These are phyloP conservation scores for Bipolaris gigantea DNA, from an alignment of 2,329 filamentous ascomycete genomes.

Conservation along the genomic window DNA sequence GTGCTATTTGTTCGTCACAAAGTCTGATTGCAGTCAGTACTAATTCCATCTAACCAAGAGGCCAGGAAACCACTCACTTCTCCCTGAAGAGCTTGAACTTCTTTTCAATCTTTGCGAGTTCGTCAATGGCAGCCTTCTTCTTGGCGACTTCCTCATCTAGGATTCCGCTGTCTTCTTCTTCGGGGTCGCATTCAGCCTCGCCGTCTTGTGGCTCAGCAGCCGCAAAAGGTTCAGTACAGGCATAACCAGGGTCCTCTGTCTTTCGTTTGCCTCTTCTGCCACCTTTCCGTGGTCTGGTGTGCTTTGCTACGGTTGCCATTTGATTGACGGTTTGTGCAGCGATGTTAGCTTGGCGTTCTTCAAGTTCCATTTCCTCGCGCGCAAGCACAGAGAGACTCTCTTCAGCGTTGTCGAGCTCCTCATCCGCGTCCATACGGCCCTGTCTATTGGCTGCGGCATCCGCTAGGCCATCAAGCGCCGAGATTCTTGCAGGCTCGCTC, in stretches of 20 bases:
- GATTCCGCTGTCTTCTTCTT: slow-evolving; percentile 44
- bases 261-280: slow-evolving; percentile 55
- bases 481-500: slow-evolving; percentile 30
- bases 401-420: slow-evolving; percentile 57
- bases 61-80: slow-evolving; percentile 55
- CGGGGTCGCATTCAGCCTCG: slow-evolving; percentile 52
- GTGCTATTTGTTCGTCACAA: slow-evolving; percentile 83
- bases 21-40: slow-evolving; percentile 59
- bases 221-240: slow-evolving; percentile 47
- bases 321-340: slow-evolving; percentile 38
- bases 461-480: slow-evolving; percentile 35
- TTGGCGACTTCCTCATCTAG: slow-evolving; percentile 62
- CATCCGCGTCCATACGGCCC: slow-evolving; percentile 44
- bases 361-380: slow-evolving; percentile 38
- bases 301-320: slow-evolving; percentile 41
- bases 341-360: slow-evolving; percentile 40
- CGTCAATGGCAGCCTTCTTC: slow-evolving; percentile 78
- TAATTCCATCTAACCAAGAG: neutral
- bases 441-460: slow-evolving; percentile 31
- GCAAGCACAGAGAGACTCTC: slow-evolving; percentile 37
- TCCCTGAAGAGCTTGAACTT: slow-evolving; percentile 87
- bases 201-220: slow-evolving; percentile 67
- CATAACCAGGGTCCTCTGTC: slow-evolving; percentile 47
- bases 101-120: slow-evolving; percentile 78
- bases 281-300: slow-evolving; percentile 43